Evolutionary conservation across 2,329 filamentous ascomycete species (phyloP).

Genomic region (Xylariaceae sp.): DNA sequence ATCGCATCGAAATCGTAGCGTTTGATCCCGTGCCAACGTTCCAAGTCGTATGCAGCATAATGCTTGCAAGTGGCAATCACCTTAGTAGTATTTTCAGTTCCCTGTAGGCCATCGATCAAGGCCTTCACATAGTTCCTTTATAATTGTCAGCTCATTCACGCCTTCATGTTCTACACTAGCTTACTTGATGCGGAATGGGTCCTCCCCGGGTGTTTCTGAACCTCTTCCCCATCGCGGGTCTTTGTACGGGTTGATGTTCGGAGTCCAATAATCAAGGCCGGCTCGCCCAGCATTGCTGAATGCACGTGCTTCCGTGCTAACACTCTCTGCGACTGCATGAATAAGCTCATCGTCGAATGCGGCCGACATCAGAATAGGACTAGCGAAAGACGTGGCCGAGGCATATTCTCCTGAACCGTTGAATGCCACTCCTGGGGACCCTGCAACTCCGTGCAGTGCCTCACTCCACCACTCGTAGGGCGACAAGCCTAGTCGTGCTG

Average conservation of each 20-base stretch:
- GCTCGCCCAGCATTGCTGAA: constrained; percentile 42
- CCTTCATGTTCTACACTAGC: no score
- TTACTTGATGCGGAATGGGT: constrained; percentile 51
- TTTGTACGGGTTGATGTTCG: constrained; percentile 41
- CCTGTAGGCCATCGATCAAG: constrained; percentile 61
- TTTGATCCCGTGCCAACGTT: constrained; percentile 51
- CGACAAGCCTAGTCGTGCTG: constrained; percentile 61
- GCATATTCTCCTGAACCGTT: constrained; percentile 35
- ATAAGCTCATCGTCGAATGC: constrained; percentile 45
- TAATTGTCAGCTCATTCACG: no score
- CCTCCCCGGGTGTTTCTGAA: constrained; percentile 41
- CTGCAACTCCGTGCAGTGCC: constrained; percentile 67
- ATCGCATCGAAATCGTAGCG: constrained; percentile 62
- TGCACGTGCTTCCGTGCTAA: constrained; percentile 44
- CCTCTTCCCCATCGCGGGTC: constrained; percentile 40
- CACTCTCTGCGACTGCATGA: constrained; percentile 34
- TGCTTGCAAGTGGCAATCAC: constrained; percentile 66
- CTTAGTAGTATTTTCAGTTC: constrained; percentile 42
- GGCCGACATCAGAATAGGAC: constrained; percentile 42
- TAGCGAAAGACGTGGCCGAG: constrained; percentile 43
- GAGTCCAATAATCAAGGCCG: constrained; percentile 40
- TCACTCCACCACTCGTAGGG: constrained; percentile 69
- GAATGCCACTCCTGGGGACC: constrained; percentile 52
- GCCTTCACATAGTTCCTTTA: constrained; percentile 63
- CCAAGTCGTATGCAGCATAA: constrained; percentile 64